Evolutionary conservation across 2,329 filamentous ascomycete genomes (phyloP).

Genomic region (Neofusicoccum cordaticola): DNA sequence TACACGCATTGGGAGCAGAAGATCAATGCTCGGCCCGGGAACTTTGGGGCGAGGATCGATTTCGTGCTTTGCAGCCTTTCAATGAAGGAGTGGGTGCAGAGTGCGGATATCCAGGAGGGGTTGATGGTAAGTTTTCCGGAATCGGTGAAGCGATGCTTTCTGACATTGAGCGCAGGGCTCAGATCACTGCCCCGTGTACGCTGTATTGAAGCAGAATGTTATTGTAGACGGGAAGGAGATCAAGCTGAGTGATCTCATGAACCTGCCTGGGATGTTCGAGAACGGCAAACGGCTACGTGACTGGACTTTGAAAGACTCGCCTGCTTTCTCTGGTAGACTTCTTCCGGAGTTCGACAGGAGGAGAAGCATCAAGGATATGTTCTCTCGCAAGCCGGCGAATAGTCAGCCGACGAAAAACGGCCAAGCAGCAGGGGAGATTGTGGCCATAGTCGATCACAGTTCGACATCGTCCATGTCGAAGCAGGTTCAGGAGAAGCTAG

Average conservation of each 20-base stretch:
- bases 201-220: conserved; percentile 65
- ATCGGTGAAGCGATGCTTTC: background rate
- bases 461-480: background rate
- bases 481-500: background rate
- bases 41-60: conserved; percentile 90
- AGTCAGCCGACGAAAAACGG: conserved; percentile 14
- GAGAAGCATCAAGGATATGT: conserved; percentile 90
- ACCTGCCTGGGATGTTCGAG: conserved; percentile 68
- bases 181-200: conserved; percentile 94
- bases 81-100: conserved; percentile 76
- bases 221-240: conserved; percentile 47
- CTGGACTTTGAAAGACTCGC: conserved; percentile 64
- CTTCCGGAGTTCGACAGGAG: conserved; percentile 86
- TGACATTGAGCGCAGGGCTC: conserved; percentile 61
- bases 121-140: conserved; percentile 57
- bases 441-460: background rate
- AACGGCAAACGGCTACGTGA: conserved; percentile 64
- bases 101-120: conserved; percentile 87
- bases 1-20: conserved; percentile 97
- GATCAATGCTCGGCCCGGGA: conserved; percentile 91
- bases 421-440: background rate
- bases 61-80: conserved; percentile 81
- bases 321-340: conserved; percentile 75
- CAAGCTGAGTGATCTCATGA: conserved; percentile 71
- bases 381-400: conserved; percentile 47